Base-by-base conservation (phyloP, 257 asterid species). In the Verbascum thapsus region DNA sequence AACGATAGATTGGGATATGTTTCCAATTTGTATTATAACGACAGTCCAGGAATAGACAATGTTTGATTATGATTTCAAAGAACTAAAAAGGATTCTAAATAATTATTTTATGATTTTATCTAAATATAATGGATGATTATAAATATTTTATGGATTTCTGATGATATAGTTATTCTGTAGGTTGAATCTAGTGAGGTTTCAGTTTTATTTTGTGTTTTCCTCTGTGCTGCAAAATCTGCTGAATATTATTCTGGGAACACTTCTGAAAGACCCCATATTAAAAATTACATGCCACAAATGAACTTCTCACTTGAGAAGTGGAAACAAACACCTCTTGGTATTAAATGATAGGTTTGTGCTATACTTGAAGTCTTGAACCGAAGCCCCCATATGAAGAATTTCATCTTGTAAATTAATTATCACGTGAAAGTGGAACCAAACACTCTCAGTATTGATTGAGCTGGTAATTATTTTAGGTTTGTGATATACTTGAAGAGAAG, bases 401-500 rank as follows among this genome's bases (percentile, higher is more conserved):
- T 5, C 32, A 26, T 26, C 18, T 17, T n/a, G n/a, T 16, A 15
- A 15, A 48, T 11, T 8, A 7, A 48, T 18, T 48, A 23, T 26
- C 32, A 26, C 32, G 2, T 26, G 32, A 26, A 26, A 26, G 32
- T 26, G 32, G 32, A 26, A 26, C 32, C 32, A 26, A 26, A 26
- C 32, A 26, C 32, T 26, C 32, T 22, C 35, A 60, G 26, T 54
- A 55, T 58, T 74, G 17, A 71, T 58, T 48, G 57, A 72, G 61
- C 48, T 68, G 18, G 47, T 73, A 69, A 48, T 66, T 49, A 8
- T 73, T 59, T 45, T 65, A 91, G 98, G 95, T 82, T 35, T 91
- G 98, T 61, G 86, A 88, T 32, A 70, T 88, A 63, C 95, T 91
- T 67, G 98, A 91, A 81, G 98, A 91, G 79, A 86, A 80, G 69